Evolutionary conservation across 306 rosid species (phyloP), one percentile per base, ranked within the genome.

Genomic region (Ochetophila trinervis): DNA sequence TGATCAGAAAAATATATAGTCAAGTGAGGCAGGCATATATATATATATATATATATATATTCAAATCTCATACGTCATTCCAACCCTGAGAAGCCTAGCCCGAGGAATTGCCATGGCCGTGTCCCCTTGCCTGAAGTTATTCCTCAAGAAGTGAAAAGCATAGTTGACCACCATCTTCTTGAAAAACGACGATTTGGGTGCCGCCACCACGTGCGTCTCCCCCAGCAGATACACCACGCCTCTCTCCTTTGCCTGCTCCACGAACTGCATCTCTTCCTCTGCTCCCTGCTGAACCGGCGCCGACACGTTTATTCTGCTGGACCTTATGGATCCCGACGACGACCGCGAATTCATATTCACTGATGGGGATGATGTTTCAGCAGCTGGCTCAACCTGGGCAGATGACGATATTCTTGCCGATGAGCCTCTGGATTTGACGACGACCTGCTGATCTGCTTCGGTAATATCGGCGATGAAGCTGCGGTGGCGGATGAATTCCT

Each of bases 151-250:
- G 60, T 68, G 71, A 40, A 84, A 88, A 5, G 62, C 77, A 71
- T 86, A 67, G 66, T 91, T 83, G 32, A 91, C 83, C 19, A 88
- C 82, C 5, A 91, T 32, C 77, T 76, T 88, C 74, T 84, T 91
- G 16, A 91, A 36, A 22, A 86, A 51, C 4, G 96, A 91, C 4
- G 97, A 86, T 3, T 81, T 78, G 7, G 78, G 76, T 11, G 73
- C 73, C 0, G 96, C 94, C 20, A 84, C 80, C 27, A 91, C 94
- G 58, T 91, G 88, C 19, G 87, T 86, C 73, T 91, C 89, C 13
- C 87, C 90, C 30, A 87, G 47, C 67, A 88, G 79, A 70, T 91
- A 81, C 11, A 91, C 94, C n/a, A 91, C 83, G 1, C 96, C 86
- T 4, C 74, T 81, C 57, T 86, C 82, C 84, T 57, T 74, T 0